Evolutionary conservation across 164 flowering plant genomes (phyloP), one percentile per base, ranked within the genome.

Genomic region (Buxus sempervirens): DNA sequence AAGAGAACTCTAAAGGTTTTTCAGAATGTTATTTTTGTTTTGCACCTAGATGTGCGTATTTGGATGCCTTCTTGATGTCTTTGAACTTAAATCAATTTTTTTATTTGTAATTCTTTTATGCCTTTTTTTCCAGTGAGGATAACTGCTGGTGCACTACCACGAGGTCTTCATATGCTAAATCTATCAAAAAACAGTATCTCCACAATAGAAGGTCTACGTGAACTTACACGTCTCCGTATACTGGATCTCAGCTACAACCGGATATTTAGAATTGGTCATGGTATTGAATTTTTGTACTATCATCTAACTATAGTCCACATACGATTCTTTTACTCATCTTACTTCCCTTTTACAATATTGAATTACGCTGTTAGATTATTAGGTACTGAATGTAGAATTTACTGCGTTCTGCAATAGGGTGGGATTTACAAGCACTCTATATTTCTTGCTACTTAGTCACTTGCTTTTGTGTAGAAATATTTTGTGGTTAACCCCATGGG

Each of bases 131-230:
- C 83, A 92, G 98, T 77, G 72, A 88, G 85, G 76, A 89, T 94
- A 60, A 85, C 96, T 57, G 83, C 96, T 49, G 98, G 98, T 74
- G 88, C 96, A 73, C 96, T 94, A 73, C 98, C 98, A 57, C 91
- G 95, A 69, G 97, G 98, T 36, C 91, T 94, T 21, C 98, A 94
- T 72, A 65, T 76, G 72, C 61, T 94, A 79, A 94, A 91, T 79
- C 76, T 94, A 75, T 86, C 98, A 7, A 94, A 81, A 68, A 94
- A 94, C 77, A 83, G 69, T 42, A 90, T 94, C 61, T 84, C 96
- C 48, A 81, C 84, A 19, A 90, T 91, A 72, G 98, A 94, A 79
- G 98, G 98, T 19, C 77, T 94, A 42, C 93, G 98, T 41, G 97
- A 90, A 65, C 91, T 94, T 59, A 82, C 89, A 21, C 84, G 97